A percentile compares a stretch with the other conserved stretches of the same genome.
phyloP scores from a whole-genome alignment of 2,329 filamentous ascomycete species.

The Macrophomina phaseolina region DNA sequence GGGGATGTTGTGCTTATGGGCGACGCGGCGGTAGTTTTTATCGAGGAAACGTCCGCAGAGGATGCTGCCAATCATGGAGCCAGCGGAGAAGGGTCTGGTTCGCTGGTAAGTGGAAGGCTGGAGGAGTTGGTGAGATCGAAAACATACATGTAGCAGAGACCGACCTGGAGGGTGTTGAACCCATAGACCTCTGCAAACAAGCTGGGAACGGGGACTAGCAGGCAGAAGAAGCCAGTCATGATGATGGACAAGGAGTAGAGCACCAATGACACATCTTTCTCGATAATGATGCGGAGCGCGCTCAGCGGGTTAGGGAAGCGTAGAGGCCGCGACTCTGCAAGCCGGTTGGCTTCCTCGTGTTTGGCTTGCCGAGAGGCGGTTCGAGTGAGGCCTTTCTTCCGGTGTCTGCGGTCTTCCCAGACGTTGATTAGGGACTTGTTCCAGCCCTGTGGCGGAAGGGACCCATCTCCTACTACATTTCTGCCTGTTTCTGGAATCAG shows the following conservation, averaged over 20 bases:
- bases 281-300: conserved; percentile 43
- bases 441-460: conserved; percentile 35
- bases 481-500: conserved; percentile 48
- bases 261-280: conserved; percentile 45
- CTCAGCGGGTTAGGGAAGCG: conserved; percentile 50
- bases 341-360: conserved; percentile 29
- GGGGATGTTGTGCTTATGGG: conserved; percentile 64
- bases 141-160: conserved; percentile 38
- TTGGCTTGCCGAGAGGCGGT: conserved; percentile 29
- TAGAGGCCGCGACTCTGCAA: conserved; percentile 37
- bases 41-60: conserved; percentile 66
- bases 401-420: not conserved
- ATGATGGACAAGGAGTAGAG: conserved; percentile 35
- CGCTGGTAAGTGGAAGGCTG: not conserved
- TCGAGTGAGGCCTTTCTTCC: conserved; percentile 27
- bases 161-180: conserved; percentile 52
- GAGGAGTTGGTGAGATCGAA: conserved; percentile 42
- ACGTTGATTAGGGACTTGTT: conserved; percentile 21
- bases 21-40: conserved; percentile 74
- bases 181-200: conserved; percentile 51
- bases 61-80: conserved; percentile 41
- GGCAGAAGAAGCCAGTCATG: conserved; percentile 45
- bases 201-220: conserved; percentile 46
- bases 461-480: conserved; percentile 49
- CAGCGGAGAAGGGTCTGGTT: conserved; percentile 40